Conservation (phyloP, 306 rosid species). For the Aeschynomene evenia region DNA sequence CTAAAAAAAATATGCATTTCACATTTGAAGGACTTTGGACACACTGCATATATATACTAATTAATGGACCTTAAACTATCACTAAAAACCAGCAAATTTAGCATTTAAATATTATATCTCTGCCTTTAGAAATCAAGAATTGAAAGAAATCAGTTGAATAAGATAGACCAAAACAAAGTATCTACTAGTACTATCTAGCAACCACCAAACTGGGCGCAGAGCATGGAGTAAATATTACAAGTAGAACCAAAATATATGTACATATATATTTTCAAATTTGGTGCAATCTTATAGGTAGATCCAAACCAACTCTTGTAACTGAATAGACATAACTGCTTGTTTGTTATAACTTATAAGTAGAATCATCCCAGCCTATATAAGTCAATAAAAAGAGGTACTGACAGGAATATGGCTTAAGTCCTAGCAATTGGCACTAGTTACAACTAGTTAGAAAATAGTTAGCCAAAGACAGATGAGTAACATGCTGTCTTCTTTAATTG, state of each 20-base stretch:
- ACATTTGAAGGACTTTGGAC: not conserved
- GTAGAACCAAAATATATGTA: not conserved
- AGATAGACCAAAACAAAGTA: slow-evolving; percentile 8
- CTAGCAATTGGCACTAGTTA: not conserved
- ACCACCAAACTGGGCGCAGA: not conserved
- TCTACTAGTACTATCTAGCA: not conserved
- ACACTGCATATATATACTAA: not conserved
- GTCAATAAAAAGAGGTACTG: not conserved
- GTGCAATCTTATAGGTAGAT: not conserved
- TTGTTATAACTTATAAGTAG: not conserved
- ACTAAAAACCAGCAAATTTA: slow-evolving; percentile 13
- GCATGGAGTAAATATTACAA: not conserved
- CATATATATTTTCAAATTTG: not conserved
- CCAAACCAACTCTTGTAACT: not conserved
- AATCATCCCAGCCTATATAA: not conserved
- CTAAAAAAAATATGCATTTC: not conserved
- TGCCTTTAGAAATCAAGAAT: not conserved
- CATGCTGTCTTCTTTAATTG: not conserved
- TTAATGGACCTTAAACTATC: slow-evolving; percentile 14
- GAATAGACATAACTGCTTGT: not conserved
- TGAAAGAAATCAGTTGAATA: slow-evolving; percentile 10
- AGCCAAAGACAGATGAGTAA: slow-evolving; percentile 6
- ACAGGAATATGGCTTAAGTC: not conserved
- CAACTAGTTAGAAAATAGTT: not conserved
- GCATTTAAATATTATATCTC: not conserved